These are phyloP conservation scores for Endoconidiophora laricicola DNA, from an alignment of 2,329 filamentous ascomycete species.

Conservation along the genomic window DNA sequence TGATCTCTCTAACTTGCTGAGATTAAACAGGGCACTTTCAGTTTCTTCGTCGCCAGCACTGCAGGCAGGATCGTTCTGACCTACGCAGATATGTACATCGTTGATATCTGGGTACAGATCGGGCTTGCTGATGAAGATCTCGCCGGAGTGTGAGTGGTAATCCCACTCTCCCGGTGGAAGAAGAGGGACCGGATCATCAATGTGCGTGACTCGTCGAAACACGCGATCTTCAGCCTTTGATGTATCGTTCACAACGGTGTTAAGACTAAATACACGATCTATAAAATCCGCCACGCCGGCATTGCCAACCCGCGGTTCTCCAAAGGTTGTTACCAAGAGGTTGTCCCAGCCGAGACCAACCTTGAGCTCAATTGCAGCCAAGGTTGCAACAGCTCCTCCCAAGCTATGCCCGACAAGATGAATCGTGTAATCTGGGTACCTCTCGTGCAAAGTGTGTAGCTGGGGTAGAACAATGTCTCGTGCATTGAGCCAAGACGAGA, in stretches of 20 bases:
- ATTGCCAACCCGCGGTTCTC: conserved; percentile 60
- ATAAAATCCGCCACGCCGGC: conserved; percentile 36
- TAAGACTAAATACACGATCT: conserved; percentile 33
- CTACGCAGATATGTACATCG: conserved; percentile 57
- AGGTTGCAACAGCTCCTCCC: conserved; percentile 76
- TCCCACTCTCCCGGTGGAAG: conserved; percentile 80
- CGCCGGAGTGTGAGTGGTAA: conserved; percentile 68
- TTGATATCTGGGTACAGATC: conserved; percentile 48
- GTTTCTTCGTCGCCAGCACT: conserved; percentile 37
- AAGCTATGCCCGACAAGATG: conserved; percentile 80
- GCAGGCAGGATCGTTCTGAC: conserved; percentile 55
- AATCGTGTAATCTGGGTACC: conserved; percentile 55
- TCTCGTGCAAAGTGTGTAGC: conserved; percentile 39
- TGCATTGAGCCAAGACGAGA: conserved; percentile 66
- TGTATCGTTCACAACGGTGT: conserved; percentile 17
- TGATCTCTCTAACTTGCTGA: conserved; percentile 2
- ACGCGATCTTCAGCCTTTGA: conserved; percentile 19
- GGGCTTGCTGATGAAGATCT: conserved; percentile 66
- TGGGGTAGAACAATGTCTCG: conserved; percentile 51
- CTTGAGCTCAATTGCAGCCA: conserved; percentile 70
- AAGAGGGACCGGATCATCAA: conserved; percentile 73
- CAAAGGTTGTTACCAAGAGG: conserved; percentile 72
- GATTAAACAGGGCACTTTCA: not conserved
- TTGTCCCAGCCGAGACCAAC: conserved; percentile 57
- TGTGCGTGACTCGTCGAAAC: conserved; percentile 72